These are phyloP conservation scores for Botrytis pseudocinerea DNA, from an alignment of 2,329 filamentous ascomycete species.

Conservation along the genomic window DNA sequence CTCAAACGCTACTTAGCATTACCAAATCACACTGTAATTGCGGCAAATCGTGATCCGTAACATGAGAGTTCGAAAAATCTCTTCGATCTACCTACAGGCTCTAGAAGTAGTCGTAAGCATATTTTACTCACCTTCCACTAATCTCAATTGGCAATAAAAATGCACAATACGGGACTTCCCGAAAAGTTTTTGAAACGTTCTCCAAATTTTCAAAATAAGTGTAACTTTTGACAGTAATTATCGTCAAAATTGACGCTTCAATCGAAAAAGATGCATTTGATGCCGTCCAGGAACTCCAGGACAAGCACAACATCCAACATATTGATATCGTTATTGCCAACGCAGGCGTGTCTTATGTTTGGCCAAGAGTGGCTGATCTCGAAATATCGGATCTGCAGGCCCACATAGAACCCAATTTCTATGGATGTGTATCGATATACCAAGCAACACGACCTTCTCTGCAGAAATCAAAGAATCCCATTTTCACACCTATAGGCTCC, in stretches of 20 bases:
- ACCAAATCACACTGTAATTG: slow-evolving; percentile 44
- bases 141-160: not conserved
- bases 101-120: not conserved
- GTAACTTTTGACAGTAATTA: not conserved
- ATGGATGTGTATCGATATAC: slow-evolving; percentile 39
- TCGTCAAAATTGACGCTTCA: not conserved
- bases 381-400: not conserved
- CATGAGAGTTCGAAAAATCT: slow-evolving; percentile 37
- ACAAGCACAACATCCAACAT: not conserved
- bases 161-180: not conserved
- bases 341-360: not conserved
- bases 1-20: slow-evolving; percentile 18
- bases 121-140: not conserved
- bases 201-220: not conserved
- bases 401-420: not conserved
- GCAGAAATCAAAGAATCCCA: not conserved
- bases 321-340: not conserved
- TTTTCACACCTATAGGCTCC: not conserved
- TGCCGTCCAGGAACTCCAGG: not conserved
- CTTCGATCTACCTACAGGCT: slow-evolving; percentile 26
- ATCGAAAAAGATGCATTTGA: not conserved
- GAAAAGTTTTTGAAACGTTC: not conserved
- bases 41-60: slow-evolving; percentile 42
- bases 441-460: slow-evolving; percentile 35
- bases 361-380: not conserved